Evolutionary conservation across 2,329 filamentous ascomycete genomes (phyloP).

Genomic region (Periconia sp.): DNA sequence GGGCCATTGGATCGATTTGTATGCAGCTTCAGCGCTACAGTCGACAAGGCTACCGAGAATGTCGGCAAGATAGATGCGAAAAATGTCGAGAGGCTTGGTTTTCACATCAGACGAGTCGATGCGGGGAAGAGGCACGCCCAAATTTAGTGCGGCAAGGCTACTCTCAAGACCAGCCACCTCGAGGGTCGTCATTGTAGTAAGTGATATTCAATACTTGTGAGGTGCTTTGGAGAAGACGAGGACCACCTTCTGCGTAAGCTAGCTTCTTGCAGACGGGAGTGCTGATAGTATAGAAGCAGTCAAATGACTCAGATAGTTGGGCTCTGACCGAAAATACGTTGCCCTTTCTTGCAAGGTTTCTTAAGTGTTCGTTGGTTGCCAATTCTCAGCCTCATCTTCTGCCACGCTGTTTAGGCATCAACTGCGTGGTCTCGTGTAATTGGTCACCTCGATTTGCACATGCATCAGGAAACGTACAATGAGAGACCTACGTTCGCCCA

Average conservation of each 20-base stretch:
- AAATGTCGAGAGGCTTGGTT: conserved; percentile 35
- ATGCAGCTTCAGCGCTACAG: conserved; percentile 23
- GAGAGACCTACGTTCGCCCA: background rate
- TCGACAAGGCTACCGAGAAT: conserved; percentile 20
- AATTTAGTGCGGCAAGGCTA: background rate
- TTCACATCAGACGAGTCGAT: conserved; percentile 13
- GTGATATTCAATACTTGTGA: no score
- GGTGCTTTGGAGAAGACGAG: no score
- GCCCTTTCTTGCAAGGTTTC: background rate
- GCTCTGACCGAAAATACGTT: background rate
- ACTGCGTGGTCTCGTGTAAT: conserved; percentile 10
- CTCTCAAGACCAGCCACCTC: background rate
- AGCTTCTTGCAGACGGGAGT: no score
- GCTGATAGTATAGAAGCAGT: no score
- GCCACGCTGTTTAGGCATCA: conserved; percentile 10
- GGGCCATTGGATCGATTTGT: conserved; percentile 34
- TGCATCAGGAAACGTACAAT: conserved; percentile 2
- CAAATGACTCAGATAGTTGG: no score
- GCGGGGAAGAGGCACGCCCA: conserved; percentile 14
- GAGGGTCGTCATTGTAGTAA: background rate
- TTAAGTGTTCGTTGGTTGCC: background rate
- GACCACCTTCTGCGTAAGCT: no score
- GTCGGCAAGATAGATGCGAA: conserved; percentile 28
- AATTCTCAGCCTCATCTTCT: conserved; percentile 8
- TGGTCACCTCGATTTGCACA: conserved; percentile 8